Evolutionary conservation across 495 filamentous ascomycete genomes (phyloP), one percentile per base, ranked within the genome.

Genomic region (Entonaema liquescens): DNA sequence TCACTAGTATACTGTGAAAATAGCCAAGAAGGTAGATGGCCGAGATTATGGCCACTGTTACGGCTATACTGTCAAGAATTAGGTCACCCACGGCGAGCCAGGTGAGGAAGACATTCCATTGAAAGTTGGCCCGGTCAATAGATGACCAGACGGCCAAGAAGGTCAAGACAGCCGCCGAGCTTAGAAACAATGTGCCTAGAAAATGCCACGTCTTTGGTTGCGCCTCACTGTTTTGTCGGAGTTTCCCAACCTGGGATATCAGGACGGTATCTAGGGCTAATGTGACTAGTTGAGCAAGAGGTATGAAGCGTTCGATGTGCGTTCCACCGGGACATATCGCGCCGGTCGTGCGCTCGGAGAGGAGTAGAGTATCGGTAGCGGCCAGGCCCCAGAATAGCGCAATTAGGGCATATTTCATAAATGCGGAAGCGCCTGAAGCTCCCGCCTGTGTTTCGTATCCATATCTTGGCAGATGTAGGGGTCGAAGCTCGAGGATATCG

Each of bases 301-400:
- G 69, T 44, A 65, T 65, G 3, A 75, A 54, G 29, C 75, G 72
- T 35, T 77, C 70, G 25, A 69, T 67, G 33, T 62, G 38, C 47
- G 44, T 36, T 19, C 69, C 65, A 13, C 62, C 36, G 19, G 74
- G 72, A 62, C 75, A 77, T 25, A 77, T 75, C 11, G 72, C 75
- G 21, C 75, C 72, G 0, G 75, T 69, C 3, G 66, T 68, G 29
- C 59, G 62, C 61, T 71, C 69, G 17, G 67, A 67, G 11, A 73
- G 67, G 28, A 71, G 58, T 11, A 70, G 66, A 5, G 73, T 68
- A 15, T 71, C 54, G 23, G 72, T 66, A n/a, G 71, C 72, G 23
- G 72, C 72, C 29, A 67, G 42, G 5, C 63, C 74, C 75, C 75
- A 77, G n/a, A 75, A 31, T 6, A 77, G 33, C 12, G 75, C 70